Evolutionary conservation across 768 basidiomycete species (phyloP).

Genomic region (Ramaria sp.): DNA sequence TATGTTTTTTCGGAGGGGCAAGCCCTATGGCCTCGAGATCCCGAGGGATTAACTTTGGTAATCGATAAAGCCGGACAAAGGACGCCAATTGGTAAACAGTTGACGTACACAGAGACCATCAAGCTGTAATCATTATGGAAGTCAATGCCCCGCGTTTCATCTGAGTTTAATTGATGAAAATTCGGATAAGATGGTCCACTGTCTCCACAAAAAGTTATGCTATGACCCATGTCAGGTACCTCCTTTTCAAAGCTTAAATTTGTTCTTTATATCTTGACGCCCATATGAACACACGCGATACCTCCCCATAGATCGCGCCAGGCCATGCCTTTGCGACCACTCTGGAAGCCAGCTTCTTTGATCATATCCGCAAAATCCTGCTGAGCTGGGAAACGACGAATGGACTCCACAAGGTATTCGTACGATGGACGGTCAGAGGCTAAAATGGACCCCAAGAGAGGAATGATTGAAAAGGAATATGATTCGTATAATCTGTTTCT

Average conservation of each 20-base stretch:
- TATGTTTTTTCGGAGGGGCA: no score
- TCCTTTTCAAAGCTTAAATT: background rate
- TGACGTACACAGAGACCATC: no score
- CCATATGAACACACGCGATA: conserved; percentile 76
- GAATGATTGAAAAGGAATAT: conserved; percentile 94
- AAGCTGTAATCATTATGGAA: no score
- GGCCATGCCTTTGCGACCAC: conserved; percentile 68
- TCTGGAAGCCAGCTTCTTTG: conserved; percentile 69
- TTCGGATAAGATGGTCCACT: no score
- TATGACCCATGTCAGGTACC: no score
- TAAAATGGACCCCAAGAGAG: conserved; percentile 91
- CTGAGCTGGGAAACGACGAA: conserved; percentile 86
- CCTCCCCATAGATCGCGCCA: conserved; percentile 85
- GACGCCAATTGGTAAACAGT: no score
- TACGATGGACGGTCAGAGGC: conserved; percentile 91
- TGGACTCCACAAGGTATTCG: conserved; percentile 96
- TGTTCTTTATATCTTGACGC: conserved; percentile 57
- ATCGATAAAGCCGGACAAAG: no score
- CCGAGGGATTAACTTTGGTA: no score
- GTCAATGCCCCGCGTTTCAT: no score
- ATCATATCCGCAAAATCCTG: conserved; percentile 85
- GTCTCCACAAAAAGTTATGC: no score
- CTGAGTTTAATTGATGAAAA: no score
- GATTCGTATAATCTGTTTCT: conserved; percentile 72
- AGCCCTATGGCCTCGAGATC: no score